These are phyloP conservation scores for Termitomyces sp. DNA, from an alignment of 768 basidiomycete species.

Conservation along the genomic window DNA sequence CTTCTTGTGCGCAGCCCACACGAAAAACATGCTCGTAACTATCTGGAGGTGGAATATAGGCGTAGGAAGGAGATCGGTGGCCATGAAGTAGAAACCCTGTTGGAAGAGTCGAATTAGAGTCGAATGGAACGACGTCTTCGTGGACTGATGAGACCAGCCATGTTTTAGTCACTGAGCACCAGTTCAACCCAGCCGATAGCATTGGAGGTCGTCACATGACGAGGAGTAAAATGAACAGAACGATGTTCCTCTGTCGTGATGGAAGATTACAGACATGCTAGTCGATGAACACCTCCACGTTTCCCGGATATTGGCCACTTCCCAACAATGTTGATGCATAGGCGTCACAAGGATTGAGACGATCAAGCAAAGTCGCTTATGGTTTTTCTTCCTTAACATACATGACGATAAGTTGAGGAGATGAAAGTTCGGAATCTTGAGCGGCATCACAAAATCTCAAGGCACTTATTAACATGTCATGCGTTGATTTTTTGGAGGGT, in stretches of 20 bases:
- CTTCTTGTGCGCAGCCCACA: slow-evolving; percentile 2
- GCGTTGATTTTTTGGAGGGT: too few species aligned
- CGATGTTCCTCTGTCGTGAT: background rate
- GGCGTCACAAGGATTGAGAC: too few species aligned
- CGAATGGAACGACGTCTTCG: background rate
- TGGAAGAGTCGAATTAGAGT: background rate
- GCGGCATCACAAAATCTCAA: too few species aligned
- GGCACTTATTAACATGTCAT: too few species aligned
- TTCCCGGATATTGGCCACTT: background rate
- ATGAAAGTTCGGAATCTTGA: too few species aligned
- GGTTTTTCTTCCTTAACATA: too few species aligned
- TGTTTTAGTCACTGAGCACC: background rate
- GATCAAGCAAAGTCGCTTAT: too few species aligned
- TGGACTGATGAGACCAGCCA: background rate
- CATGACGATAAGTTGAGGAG: too few species aligned
- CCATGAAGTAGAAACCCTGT: slow-evolving; percentile 1
- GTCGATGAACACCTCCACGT: background rate
- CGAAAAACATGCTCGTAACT: slow-evolving; percentile 2
- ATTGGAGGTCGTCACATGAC: background rate
- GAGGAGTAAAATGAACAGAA: background rate
- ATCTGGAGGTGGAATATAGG: background rate
- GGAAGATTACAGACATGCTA: background rate
- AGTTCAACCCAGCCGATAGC: background rate
- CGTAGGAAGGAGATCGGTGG: background rate
- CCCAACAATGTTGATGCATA: too few species aligned